Conservation (phyloP, 2,329 filamentous ascomycete genomes). For the Didymella arachidicola region DNA sequence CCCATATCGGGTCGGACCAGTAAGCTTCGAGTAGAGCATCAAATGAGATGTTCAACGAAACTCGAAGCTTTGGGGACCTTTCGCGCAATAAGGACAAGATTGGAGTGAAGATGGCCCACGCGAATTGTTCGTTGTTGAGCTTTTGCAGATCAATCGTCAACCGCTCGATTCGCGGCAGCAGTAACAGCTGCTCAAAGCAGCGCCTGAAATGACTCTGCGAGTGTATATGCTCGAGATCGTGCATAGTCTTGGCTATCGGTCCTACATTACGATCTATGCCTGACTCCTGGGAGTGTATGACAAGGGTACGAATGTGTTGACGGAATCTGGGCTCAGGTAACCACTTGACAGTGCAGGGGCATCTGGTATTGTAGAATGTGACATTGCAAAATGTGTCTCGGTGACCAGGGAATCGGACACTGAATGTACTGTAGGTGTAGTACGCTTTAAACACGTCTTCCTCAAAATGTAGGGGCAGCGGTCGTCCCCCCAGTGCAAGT, state of each 20-base stretch:
- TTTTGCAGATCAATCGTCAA: slow-evolving; percentile 26
- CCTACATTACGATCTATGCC: not conserved
- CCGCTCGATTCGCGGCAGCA: slow-evolving; percentile 18
- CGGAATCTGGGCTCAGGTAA: slow-evolving; percentile 2
- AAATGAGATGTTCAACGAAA: slow-evolving; percentile 24
- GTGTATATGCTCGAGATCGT: not conserved
- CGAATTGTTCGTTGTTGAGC: slow-evolving; percentile 1
- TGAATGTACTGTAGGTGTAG: slow-evolving; percentile 23
- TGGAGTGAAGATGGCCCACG: slow-evolving; percentile 25
- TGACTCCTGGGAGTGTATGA: slow-evolving; percentile 17
- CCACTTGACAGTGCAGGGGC: not conserved
- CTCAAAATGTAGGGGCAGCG: not conserved
- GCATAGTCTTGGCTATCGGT: not conserved
- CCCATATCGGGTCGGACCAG: slow-evolving; percentile 20
- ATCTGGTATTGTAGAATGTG: too few species aligned
- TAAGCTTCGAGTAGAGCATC: slow-evolving; percentile 19
- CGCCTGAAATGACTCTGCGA: not conserved
- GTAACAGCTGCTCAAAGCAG: slow-evolving; percentile 21
- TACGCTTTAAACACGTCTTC: slow-evolving; percentile 25
- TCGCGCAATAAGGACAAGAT: slow-evolving; percentile 23
- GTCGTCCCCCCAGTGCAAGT: not conserved
- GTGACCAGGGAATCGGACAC: not conserved
- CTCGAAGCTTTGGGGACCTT: slow-evolving; percentile 7
- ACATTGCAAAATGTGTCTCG: not conserved
- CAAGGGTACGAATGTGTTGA: slow-evolving; percentile 23